Evolutionary conservation across 805 yeast species (phyloP).

Genomic region (Suhomyces pyralidae): DNA sequence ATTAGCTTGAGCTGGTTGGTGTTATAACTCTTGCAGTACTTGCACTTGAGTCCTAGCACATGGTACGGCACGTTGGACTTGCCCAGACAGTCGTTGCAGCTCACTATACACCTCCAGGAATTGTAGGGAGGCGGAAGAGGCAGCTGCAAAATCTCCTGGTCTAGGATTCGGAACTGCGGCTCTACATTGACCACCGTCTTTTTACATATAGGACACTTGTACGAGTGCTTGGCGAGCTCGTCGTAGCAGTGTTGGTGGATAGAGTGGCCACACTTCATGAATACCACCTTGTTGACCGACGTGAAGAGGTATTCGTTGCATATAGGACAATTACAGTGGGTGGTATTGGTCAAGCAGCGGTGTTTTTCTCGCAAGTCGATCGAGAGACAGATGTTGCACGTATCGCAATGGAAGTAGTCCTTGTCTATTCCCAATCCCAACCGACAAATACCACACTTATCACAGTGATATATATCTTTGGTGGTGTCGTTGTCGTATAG

Average conservation of each 20-base stretch:
- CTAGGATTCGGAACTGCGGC: constrained; percentile 81
- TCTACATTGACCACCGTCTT: constrained; percentile 84
- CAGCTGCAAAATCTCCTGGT: constrained; percentile 73
- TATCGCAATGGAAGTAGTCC: constrained; percentile 88
- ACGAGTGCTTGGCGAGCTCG: constrained; percentile 76
- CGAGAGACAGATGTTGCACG: constrained; percentile 84
- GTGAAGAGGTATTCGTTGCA: constrained; percentile 90
- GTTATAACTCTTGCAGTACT: constrained; percentile 83
- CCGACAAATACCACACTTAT: constrained; percentile 89
- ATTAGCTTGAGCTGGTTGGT: constrained; percentile 69
- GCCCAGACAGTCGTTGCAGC: constrained; percentile 86
- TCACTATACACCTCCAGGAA: constrained; percentile 69
- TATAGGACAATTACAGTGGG: constrained; percentile 89
- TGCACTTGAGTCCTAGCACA: constrained; percentile 82
- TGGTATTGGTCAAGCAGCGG: constrained; percentile 79
- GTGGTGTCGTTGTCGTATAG: constrained; percentile 76
- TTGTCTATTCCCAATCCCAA: constrained; percentile 84
- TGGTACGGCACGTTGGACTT: constrained; percentile 75
- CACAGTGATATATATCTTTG: constrained; percentile 88
- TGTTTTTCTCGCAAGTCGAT: constrained; percentile 75
- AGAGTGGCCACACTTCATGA: constrained; percentile 93
- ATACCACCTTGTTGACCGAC: constrained; percentile 76
- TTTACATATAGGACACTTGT: constrained; percentile 89
- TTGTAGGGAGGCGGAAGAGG: constrained; percentile 78
- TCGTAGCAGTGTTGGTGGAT: constrained; percentile 84